phyloP scores from a whole-genome alignment of 768 basidiomycete genomes.

The Nidularia pulvinata region DNA sequence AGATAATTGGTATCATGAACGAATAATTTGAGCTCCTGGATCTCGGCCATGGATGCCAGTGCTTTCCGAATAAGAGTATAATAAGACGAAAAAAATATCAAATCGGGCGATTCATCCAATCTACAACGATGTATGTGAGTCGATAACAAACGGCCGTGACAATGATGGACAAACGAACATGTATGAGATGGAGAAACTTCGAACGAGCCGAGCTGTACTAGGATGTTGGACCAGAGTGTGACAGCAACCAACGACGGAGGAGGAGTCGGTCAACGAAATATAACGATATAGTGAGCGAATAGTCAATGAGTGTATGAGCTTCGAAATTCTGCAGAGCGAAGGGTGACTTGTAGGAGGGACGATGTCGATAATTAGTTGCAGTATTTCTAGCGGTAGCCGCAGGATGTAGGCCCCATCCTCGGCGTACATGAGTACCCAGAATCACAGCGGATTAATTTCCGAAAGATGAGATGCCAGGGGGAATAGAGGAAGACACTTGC shows the following conservation, averaged over 20 bases:
- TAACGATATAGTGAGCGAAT: conserved; percentile 28
- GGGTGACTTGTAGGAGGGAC: conserved; percentile 22
- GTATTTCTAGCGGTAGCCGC: conserved; percentile 30
- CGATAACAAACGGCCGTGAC: too few relatives aligned
- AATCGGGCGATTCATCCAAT: conserved; percentile 11
- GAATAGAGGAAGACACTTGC: neutral
- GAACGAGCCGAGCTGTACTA: conserved; percentile 22
- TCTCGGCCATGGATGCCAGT: conserved; percentile 16
- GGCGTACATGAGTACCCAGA: neutral
- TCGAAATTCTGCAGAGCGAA: conserved; percentile 28
- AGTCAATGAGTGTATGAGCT: conserved; percentile 25
- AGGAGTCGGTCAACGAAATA: conserved; percentile 23
- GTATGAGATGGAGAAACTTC: conserved; percentile 28
- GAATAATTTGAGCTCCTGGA: conserved; percentile 27
- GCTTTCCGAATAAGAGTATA: conserved; percentile 25
- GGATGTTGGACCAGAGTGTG: conserved; percentile 22
- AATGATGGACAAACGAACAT: conserved; percentile 17
- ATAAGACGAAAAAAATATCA: conserved; percentile 20
- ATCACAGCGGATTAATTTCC: conserved; percentile 1
- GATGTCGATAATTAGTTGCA: conserved; percentile 28
- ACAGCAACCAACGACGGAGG: conserved; percentile 28
- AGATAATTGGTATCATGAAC: conserved; percentile 26
- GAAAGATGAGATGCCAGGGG: neutral
- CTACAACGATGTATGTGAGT: neutral
- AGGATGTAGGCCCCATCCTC: conserved; percentile 1